Base-by-base conservation (phyloP, 1,284 basidiomycete species). In the Fomitopsis palustris region DNA sequence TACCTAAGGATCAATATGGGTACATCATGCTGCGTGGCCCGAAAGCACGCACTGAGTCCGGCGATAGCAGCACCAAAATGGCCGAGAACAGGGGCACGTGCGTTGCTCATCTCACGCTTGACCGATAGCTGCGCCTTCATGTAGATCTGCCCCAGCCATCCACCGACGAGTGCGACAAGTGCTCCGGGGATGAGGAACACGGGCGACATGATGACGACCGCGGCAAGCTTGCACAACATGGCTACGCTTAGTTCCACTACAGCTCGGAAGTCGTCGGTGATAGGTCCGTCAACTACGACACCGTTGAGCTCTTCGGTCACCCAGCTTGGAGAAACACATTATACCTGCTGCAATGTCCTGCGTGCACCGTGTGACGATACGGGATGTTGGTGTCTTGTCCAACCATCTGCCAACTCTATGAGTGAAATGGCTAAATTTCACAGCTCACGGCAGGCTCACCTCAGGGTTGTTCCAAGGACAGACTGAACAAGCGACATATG, bases 81-180 rank as follows among this genome's bases (percentile, higher is more conserved):
- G 45, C 81, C 83, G 59, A 88, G 78, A 6, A 90, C 79, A 0
- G 87, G 87, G 5, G 83, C 75, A 59, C 78, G 80, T 14, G 84
- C 80, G 68, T 87, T 87, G 27, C 80, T 82, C 84, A 86, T 85
- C 65, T 87, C 83, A 17, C 85, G 78, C 66, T 91, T 92, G 53
- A 90, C 85, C n/a, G 84, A 82, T 19, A 91, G 75, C 69, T 92
- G 89, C 16, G 85, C 84, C 62, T 82, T 81, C 66, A 91, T 87
- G 63, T 84, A 85, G 25, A 85, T 67, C 56, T 69, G 70, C 16
- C 73, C 81, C 23, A 78, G 69, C 67, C 75, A 71, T n/a, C 69
- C 75, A 23, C 81, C 82, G 5, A 81, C 16, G 1, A 72, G 63
- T 4, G 75, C 75, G 35, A 84, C 74, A 53, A 68, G 25, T 8